Evolutionary conservation across 2,329 filamentous ascomycete species (phyloP).

Genomic region (Xylaria sp.): DNA sequence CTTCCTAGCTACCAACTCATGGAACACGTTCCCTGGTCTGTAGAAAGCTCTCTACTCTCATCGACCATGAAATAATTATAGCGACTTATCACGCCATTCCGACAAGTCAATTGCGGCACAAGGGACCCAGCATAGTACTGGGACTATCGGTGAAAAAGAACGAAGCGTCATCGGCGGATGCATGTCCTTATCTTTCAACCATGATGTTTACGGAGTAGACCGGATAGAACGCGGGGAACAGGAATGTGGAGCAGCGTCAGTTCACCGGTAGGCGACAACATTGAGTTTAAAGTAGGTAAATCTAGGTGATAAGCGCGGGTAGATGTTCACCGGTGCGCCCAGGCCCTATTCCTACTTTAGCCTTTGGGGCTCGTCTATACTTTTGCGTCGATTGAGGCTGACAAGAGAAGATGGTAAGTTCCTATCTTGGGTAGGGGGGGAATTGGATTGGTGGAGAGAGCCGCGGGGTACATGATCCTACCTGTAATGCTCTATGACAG

Average conservation of each 20-base stretch:
- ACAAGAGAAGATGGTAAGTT: slow-evolving; percentile 22
- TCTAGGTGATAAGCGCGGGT: slow-evolving; percentile 24
- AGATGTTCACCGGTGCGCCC: slow-evolving; percentile 14
- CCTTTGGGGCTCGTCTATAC: neutral
- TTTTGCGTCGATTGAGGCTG: slow-evolving; percentile 24
- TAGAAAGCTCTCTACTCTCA: slow-evolving; percentile 12
- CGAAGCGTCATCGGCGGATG: slow-evolving; percentile 8
- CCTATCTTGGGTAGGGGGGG: slow-evolving; percentile 7
- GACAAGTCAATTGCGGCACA: slow-evolving; percentile 4
- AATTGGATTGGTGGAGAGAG: slow-evolving; percentile 29
- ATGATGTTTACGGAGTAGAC: slow-evolving; percentile 7
- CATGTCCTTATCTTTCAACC: slow-evolving; percentile 12
- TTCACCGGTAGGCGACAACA: neutral
- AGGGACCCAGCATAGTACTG: neutral
- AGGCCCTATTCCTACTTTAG: slow-evolving; percentile 11
- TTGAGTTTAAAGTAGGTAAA: neutral
- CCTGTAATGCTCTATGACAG: neutral
- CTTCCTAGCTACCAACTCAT: slow-evolving; percentile 39
- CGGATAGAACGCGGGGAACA: slow-evolving; percentile 5
- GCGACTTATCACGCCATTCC: slow-evolving; percentile 8
- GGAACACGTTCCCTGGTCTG: slow-evolving; percentile 39
- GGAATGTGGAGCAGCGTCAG: slow-evolving; percentile 13
- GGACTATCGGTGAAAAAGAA: neutral
- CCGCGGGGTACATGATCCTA: slow-evolving; percentile 32
- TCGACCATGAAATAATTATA: neutral